These are phyloP conservation scores for Diaporthe citrichinensis DNA, from an alignment of 2,329 filamentous ascomycete genomes.

Conservation along the genomic window DNA sequence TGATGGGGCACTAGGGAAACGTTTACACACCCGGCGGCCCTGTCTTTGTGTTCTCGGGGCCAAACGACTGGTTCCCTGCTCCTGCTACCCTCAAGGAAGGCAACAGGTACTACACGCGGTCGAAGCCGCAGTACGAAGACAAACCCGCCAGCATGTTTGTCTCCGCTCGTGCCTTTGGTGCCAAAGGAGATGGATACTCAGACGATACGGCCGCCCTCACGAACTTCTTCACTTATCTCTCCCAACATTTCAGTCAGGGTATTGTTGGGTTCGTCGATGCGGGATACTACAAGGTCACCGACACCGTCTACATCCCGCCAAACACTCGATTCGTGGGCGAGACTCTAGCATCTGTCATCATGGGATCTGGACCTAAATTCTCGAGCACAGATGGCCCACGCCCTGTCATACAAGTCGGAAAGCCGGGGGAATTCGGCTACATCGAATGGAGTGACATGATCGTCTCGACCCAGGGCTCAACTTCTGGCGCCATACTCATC, in stretches of 20 bases:
- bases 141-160: conserved; percentile 68
- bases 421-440: conserved; percentile 71
- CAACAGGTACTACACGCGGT: conserved; percentile 61
- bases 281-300: conserved; percentile 72
- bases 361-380: conserved; percentile 71
- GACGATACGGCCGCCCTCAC: conserved; percentile 67
- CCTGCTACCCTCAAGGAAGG: conserved; percentile 68
- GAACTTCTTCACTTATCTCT: conserved; percentile 48
- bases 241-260: conserved; percentile 57
- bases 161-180: conserved; percentile 73
- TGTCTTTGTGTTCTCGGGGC: conserved; percentile 62
- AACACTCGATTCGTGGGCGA: conserved; percentile 72
- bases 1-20: conserved; percentile 66
- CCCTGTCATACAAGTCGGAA: conserved; percentile 74
- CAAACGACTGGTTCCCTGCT: conserved; percentile 61
- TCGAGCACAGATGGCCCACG: conserved; percentile 70
- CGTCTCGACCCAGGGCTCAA: conserved; percentile 76
- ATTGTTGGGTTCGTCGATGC: conserved; percentile 73
- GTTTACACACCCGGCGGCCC: conserved; percentile 68
- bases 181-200: conserved; percentile 77
- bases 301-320: conserved; percentile 64
- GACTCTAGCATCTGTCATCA: conserved; percentile 62
- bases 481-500: conserved; percentile 78
- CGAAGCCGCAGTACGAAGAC: conserved; percentile 77
- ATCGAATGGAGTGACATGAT: conserved; percentile 82